Conservation (phyloP, 805 yeast species). For the Saccharomycopsis capsularis region DNA sequence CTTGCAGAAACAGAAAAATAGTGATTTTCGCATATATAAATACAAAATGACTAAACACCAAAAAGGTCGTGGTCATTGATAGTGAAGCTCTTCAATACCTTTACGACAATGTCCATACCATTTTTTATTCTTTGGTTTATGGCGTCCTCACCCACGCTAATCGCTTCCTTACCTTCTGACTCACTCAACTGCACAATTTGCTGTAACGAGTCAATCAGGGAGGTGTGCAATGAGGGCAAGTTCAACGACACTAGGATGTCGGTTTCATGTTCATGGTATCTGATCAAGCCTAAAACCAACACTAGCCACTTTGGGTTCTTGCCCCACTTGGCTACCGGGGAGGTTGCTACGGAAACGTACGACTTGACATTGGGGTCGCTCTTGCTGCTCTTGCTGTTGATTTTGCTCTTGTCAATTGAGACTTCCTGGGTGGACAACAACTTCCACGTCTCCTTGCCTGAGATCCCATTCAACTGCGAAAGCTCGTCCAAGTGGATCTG, state of each 20-base stretch:
- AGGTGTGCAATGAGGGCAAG: too few relatives aligned
- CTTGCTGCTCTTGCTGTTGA: not conserved
- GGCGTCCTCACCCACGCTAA: too few relatives aligned
- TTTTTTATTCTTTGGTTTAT: too few relatives aligned
- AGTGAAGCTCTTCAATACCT: too few relatives aligned
- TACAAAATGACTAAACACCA: too few relatives aligned
- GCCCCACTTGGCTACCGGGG: conserved; percentile 50
- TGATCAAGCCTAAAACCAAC: conserved; percentile 49
- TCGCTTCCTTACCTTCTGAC: too few relatives aligned
- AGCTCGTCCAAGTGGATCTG: conserved; percentile 52
- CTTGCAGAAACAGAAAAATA: too few relatives aligned
- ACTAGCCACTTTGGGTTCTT: conserved; percentile 34
- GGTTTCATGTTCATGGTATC: conserved; percentile 45
- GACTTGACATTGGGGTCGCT: not conserved
- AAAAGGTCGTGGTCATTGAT: too few relatives aligned
- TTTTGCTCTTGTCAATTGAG: conserved; percentile 5
- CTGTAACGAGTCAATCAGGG: too few relatives aligned
- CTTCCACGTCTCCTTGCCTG: conserved; percentile 25
- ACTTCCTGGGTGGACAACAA: conserved; percentile 27
- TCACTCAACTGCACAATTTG: too few relatives aligned
- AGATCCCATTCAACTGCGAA: conserved; percentile 35
- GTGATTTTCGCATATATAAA: too few relatives aligned
- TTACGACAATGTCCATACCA: too few relatives aligned
- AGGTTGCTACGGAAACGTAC: conserved; percentile 23
- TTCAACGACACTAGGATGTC: conserved; percentile 59